Evolutionary conservation across 352 stramenopile genomes (phyloP), one percentile per base, ranked within the genome.

Genomic region (Plasmopara muralis): DNA sequence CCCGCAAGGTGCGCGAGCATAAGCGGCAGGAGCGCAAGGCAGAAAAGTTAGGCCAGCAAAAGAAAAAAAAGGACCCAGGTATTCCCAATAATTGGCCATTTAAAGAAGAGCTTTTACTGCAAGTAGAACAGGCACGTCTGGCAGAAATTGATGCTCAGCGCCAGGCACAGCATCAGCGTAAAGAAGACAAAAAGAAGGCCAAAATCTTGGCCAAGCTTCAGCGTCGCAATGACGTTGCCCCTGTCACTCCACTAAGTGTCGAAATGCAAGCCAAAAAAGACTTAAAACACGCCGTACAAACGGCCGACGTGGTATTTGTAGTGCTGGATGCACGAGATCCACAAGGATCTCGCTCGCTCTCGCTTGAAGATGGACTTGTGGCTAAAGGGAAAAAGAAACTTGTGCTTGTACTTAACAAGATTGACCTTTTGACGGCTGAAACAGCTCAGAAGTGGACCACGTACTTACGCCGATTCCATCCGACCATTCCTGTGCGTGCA

Each of bases 31-130:
- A 96, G 58, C 89, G 91, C 43, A 98, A 98, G 74, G 76, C 95
- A 53, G 88, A 92, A 29, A 91, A 89, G 40, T 60, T 87, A 18
- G 84, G 84, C 40, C 77, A 81, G 38, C 68, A 89, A 61, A 97
- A 97, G 65, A 96, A 96, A 74, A 95, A 96, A 64, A 98, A 97
- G 61, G 95, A 98, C 80, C 93, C 95, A 8, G 96, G 96, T 13
- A 98, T 99, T 68, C 96, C 96, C 31, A 99, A 98, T 71, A 97
- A 96, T 53, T 98, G 95, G 88, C 96, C 96, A 2, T 98, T 98
- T 76, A 98, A 98, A 68, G 92, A 98, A 55, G 89, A 98, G 66
- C 69, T 98, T 40, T 64, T 92, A 55, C 66, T 77, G 64, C 82
- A 92, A 61, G 79, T 87, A 41, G 78, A 92, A 57, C 78, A 92